These are phyloP conservation scores for Candida mattraensis DNA, from an alignment of 805 yeast species.

Conservation along the genomic window DNA sequence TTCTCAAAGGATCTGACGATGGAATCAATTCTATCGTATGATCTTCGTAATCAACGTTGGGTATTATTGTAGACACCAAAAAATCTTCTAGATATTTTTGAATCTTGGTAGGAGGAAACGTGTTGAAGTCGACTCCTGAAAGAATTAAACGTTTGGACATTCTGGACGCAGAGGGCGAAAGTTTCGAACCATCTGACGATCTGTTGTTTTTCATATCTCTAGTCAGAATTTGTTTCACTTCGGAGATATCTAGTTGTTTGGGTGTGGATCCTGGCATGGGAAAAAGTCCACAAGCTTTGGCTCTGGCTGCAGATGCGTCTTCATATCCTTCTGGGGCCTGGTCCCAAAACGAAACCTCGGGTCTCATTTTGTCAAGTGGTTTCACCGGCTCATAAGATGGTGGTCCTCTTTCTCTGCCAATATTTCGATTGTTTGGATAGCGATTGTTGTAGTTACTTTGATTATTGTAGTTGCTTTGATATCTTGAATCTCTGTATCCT, in stretches of 20 bases:
- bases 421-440: constrained; percentile 19
- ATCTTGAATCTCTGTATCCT: constrained; percentile 13
- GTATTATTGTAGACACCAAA: constrained; percentile 43
- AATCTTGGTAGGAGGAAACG: constrained; percentile 32
- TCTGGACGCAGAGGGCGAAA: constrained; percentile 29
- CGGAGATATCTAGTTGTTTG: constrained; percentile 39
- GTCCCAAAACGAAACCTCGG: constrained; percentile 70
- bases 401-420: constrained; percentile 9
- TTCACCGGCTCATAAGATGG: background rate
- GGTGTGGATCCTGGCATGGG: constrained; percentile 63
- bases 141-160: constrained; percentile 27
- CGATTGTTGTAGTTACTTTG: constrained; percentile 1
- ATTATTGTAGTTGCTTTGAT: constrained; percentile 1
- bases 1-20: constrained; percentile 32
- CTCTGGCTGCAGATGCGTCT: constrained; percentile 69
- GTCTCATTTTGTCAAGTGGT: constrained; percentile 51
- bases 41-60: constrained; percentile 36
- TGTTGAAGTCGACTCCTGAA: constrained; percentile 21
- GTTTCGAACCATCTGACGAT: constrained; percentile 19
- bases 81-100: constrained; percentile 46
- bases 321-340: constrained; percentile 68
- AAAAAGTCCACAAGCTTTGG: constrained; percentile 76
- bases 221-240: constrained; percentile 27
- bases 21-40: constrained; percentile 30
- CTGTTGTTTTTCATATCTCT: constrained; percentile 15